These are phyloP conservation scores for Amanita brunnescens DNA, from an alignment of 768 basidiomycete genomes.

Conservation along the genomic window DNA sequence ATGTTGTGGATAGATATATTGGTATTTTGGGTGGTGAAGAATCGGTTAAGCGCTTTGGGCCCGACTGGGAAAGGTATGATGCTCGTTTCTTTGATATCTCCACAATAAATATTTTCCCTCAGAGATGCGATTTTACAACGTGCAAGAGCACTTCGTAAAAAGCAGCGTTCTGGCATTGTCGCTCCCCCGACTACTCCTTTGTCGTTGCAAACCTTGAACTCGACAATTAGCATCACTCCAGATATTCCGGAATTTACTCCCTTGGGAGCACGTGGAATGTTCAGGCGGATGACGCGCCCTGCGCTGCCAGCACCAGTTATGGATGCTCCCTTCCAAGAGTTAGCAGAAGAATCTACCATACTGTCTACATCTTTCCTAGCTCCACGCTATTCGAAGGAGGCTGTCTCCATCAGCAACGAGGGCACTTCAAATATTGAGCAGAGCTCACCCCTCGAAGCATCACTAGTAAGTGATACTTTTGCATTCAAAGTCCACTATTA, in stretches of 20 bases:
- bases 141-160: conserved; percentile 46
- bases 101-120: conserved; percentile 1
- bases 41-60: conserved; percentile 30
- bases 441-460: background rate
- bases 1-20: conserved; percentile 56
- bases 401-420: conserved; percentile 29
- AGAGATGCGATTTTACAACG: conserved; percentile 48
- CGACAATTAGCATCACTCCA: conserved; percentile 8
- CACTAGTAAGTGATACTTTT: background rate
- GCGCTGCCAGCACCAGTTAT: conserved; percentile 16
- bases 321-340: conserved; percentile 24
- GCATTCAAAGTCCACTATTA: background rate
- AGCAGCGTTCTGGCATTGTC: conserved; percentile 47
- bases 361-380: conserved; percentile 37
- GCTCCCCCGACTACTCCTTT: conserved; percentile 51
- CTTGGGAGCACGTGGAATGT: conserved; percentile 24
- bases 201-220: too few species aligned
- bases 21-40: conserved; percentile 38
- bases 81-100: background rate
- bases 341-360: conserved; percentile 17
- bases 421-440: background rate
- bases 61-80: conserved; percentile 51
- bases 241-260: conserved; percentile 49
- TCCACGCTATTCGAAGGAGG: conserved; percentile 52
- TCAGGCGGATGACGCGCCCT: conserved; percentile 17